phyloP scores from a whole-genome alignment of 2,329 filamentous ascomycete genomes.

The Gyromitra esculenta region DNA sequence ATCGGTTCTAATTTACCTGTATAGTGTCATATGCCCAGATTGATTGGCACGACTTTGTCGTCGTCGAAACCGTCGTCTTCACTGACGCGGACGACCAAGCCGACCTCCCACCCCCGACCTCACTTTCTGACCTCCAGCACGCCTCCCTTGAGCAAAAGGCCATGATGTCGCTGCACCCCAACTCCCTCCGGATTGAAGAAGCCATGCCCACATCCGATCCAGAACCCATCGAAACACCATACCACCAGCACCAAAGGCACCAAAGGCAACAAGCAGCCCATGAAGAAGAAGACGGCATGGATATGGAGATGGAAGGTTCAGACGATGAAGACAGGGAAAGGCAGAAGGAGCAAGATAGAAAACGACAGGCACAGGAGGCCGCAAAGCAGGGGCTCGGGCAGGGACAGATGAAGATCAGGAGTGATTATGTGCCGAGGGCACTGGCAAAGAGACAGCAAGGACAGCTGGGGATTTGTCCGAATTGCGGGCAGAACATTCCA shows the following conservation, averaged over 20 bases:
- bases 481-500: slow-evolving; percentile 90
- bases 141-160: slow-evolving; percentile 95
- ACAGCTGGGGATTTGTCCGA: slow-evolving; percentile 79
- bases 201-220: slow-evolving; percentile 83
- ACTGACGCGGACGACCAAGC: slow-evolving; percentile 86
- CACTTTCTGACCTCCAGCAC: slow-evolving; percentile 89
- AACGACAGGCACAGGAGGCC: slow-evolving; percentile 81
- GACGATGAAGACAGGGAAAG: slow-evolving; percentile 72
- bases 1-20: slow-evolving; percentile 32
- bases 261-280: slow-evolving; percentile 46
- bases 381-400: slow-evolving; percentile 73
- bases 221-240: slow-evolving; percentile 59
- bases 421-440: slow-evolving; percentile 89
- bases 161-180: slow-evolving; percentile 80
- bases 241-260: slow-evolving; percentile 58
- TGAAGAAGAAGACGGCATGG: slow-evolving; percentile 57
- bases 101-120: slow-evolving; percentile 87
- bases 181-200: slow-evolving; percentile 87
- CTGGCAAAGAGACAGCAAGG: slow-evolving; percentile 70
- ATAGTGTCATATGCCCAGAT: slow-evolving; percentile 78
- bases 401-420: slow-evolving; percentile 80
- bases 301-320: slow-evolving; percentile 58
- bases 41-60: slow-evolving; percentile 97
- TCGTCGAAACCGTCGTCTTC: slow-evolving; percentile 94
- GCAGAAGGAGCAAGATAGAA: slow-evolving; percentile 69